Conservation (phyloP, 2,329 filamentous ascomycete genomes). For the Colletotrichum lupini region DNA sequence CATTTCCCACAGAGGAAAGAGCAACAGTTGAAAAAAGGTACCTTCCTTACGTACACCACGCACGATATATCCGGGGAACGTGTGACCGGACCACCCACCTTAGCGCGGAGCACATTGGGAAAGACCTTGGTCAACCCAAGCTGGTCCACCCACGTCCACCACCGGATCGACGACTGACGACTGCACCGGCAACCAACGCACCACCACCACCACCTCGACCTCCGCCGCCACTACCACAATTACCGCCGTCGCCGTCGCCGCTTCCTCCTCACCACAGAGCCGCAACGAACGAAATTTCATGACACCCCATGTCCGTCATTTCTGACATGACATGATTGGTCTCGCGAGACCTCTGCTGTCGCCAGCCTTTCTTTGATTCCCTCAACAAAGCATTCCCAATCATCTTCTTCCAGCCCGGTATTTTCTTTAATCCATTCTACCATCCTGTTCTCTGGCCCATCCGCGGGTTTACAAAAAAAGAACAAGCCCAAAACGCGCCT, state of each 20-base stretch:
- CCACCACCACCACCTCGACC: slow-evolving; percentile 18
- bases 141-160: slow-evolving; percentile 3
- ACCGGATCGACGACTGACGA: slow-evolving; percentile 20
- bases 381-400: background rate
- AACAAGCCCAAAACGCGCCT: slow-evolving; percentile 5
- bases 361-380: background rate
- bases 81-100: slow-evolving; percentile 9
- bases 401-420: background rate
- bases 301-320: slow-evolving; percentile 14
- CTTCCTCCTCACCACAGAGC: slow-evolving; percentile 26
- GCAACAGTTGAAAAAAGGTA: background rate
- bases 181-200: slow-evolving; percentile 14
- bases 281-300: slow-evolving; percentile 14
- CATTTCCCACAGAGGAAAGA: background rate
- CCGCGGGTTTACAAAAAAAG: background rate
- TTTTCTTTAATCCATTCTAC: background rate
- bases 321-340: slow-evolving; percentile 24
- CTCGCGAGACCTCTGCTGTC: background rate
- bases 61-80: slow-evolving; percentile 10
- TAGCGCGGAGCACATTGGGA: slow-evolving; percentile 14
- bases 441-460: slow-evolving; percentile 2
- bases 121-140: background rate
- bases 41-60: too few species aligned
- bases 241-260: background rate
- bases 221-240: background rate